Evolutionary conservation across 306 rosid genomes (phyloP), one percentile per base, ranked within the genome.

Genomic region (Alnus glutinosa): DNA sequence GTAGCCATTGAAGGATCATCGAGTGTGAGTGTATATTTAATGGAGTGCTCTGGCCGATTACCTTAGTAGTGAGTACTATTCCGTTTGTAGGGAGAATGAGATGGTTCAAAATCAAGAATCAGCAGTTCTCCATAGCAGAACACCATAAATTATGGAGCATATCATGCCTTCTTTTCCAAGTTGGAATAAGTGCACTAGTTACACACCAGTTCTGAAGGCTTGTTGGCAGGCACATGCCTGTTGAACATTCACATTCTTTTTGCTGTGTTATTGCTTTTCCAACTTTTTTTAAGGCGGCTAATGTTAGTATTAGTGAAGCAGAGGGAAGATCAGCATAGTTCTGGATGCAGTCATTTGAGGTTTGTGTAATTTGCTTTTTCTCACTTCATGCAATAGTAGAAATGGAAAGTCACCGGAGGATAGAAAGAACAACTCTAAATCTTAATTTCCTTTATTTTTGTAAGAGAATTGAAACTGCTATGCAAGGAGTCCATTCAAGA

Each of bases 111-210:
- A 67, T 15, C 76, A 46, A 81, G 85, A 73, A 28, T 79, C 85
- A 9, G 85, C 78, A 50, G 50, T 76, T 55, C 77, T 84, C 54
- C 49, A 51, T 75, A 75, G 78, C 78, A 72, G 32, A 78, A 62
- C 59, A 15, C 77, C 42, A 47, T 67, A 75, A 18, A 44, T 59
- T 67, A 28, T 75, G 48, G 19, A 36, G 36, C 7, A 19, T 1
- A 4, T 16, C 14, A 2, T 3, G 13, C 7, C 66, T 66, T 70
- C 67, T 67, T 54, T 3, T n/a, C 9, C 50, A 34, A 79, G 55
- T 73, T 73, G 48, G 52, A 80, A 81, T 70, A 76, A 66, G 14
- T 48, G 36, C 39, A 62, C 12, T 12, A 5, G 34, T 37, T 28
- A 30, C 16, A 36, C 70, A 36, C 70, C 37, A 15, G 47, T 64